Conservation (phyloP, 768 basidiomycete species). For the Xerocomus potaroensis region DNA sequence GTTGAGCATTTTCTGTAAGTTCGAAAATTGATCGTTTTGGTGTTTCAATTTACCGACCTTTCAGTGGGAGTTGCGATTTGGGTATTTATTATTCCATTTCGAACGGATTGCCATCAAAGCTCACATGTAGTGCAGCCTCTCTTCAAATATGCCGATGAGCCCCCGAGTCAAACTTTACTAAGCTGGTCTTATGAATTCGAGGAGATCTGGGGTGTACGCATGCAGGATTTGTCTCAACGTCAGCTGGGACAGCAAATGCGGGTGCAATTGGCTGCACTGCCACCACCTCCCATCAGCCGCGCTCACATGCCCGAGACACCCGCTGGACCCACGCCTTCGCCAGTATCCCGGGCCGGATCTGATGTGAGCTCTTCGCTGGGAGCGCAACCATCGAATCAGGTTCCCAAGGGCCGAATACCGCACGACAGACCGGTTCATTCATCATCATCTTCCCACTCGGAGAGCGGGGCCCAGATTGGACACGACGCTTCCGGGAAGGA, state of each 20-base stretch:
- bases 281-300: constrained; percentile 29
- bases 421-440: constrained; percentile 35
- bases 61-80: constrained; percentile 60
- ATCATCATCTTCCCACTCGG: constrained; percentile 15
- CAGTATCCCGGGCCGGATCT: constrained; percentile 17
- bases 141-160: constrained; percentile 58
- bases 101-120: constrained; percentile 22
- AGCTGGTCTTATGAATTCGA: constrained; percentile 61
- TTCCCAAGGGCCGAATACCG: constrained; percentile 31
- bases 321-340: constrained; percentile 18
- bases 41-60: constrained; percentile 15
- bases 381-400: constrained; percentile 27
- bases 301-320: constrained; percentile 9
- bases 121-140: constrained; percentile 46
- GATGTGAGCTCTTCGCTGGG: constrained; percentile 15
- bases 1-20: constrained; percentile 44
- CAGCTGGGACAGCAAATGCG: constrained; percentile 17
- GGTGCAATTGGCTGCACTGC: constrained; percentile 14
- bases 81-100: constrained; percentile 42
- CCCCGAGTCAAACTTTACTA: constrained; percentile 48
- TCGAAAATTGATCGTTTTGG: constrained; percentile 18
- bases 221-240: constrained; percentile 41
- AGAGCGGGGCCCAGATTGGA: constrained; percentile 15
- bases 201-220: constrained; percentile 60
- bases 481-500: constrained; percentile 27